Conservation (phyloP, 1,139 yeast genomes). For the Geotrichum carabidarum region DNA sequence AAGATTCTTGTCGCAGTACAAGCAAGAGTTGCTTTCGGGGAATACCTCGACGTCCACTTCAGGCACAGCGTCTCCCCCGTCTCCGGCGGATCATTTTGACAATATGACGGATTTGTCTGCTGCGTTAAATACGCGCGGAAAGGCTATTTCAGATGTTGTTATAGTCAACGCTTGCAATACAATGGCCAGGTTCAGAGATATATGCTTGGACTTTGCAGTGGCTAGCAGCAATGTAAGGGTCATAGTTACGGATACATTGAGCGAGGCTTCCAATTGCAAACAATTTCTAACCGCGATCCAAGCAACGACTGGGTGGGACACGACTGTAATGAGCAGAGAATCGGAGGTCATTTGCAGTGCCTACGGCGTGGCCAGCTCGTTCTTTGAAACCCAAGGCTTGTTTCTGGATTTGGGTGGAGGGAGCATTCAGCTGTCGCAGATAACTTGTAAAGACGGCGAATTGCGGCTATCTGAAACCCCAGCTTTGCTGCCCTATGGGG, state of each 20-base stretch:
- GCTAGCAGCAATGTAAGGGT: slow-evolving; percentile 52
- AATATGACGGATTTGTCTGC: slow-evolving; percentile 23
- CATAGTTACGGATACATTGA: slow-evolving; percentile 62
- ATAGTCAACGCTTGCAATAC: slow-evolving; percentile 54
- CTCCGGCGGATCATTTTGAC: slow-evolving; percentile 11
- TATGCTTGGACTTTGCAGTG: slow-evolving; percentile 66
- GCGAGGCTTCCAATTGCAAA: slow-evolving; percentile 56
- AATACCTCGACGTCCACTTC: slow-evolving; percentile 1
- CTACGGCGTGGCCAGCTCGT: slow-evolving; percentile 64
- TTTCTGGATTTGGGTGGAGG: slow-evolving; percentile 69
- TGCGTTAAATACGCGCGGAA: slow-evolving; percentile 43
- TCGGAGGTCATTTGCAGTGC: slow-evolving; percentile 62
- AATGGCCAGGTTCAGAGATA: slow-evolving; percentile 55
- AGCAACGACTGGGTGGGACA: slow-evolving; percentile 57
- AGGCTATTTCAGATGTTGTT: slow-evolving; percentile 52
- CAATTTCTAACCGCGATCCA: slow-evolving; percentile 50
- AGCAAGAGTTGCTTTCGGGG: slow-evolving; percentile 1
- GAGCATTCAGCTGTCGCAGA: slow-evolving; percentile 60
- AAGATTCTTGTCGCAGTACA: neutral
- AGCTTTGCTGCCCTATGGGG: slow-evolving; percentile 61
- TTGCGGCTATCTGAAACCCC: slow-evolving; percentile 52
- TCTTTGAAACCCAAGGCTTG: slow-evolving; percentile 55
- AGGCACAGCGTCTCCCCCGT: neutral
- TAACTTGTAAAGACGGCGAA: slow-evolving; percentile 49
- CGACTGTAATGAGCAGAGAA: slow-evolving; percentile 49